A percentile compares a stretch with the other conserved stretches of the same genome.
Conservation (phyloP, 805 yeast genomes). For the Monosporozyma servazzii region DNA sequence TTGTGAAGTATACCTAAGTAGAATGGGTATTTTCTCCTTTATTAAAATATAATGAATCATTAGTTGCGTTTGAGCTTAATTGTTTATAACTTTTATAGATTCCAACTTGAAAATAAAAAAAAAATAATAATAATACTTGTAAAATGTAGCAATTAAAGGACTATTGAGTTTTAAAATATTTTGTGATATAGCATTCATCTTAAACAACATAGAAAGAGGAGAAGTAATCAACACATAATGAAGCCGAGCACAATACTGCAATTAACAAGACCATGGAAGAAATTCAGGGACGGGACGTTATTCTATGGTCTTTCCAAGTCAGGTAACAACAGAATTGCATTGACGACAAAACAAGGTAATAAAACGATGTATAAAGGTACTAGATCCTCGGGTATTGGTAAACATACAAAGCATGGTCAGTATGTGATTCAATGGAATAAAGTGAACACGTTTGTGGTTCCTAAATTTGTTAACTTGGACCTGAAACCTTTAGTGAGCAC, state of each 20-base stretch:
- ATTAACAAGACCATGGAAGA: conserved; percentile 84
- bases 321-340: conserved; percentile 75
- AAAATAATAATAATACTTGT: too few species aligned
- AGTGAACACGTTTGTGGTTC: conserved; percentile 86
- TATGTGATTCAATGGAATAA: conserved; percentile 74
- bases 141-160: background rate
- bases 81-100: background rate
- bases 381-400: conserved; percentile 87
- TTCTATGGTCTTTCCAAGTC: conserved; percentile 72
- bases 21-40: too few species aligned
- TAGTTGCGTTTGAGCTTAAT: background rate
- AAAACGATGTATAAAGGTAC: conserved; percentile 94
- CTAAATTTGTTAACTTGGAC: conserved; percentile 36
- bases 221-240: conserved; percentile 30
- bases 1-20: background rate
- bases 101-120: background rate
- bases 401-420: conserved; percentile 60
- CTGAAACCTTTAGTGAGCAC: conserved; percentile 74
- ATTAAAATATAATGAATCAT: background rate
- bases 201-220: background rate
- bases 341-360: conserved; percentile 91
- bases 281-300: conserved; percentile 69
- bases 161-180: background rate
- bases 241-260: conserved; percentile 39
- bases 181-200: too few species aligned